Evolutionary conservation across 805 yeast species (phyloP), one percentile per base, ranked within the genome.

Genomic region (Yamadazyma tumulicola): DNA sequence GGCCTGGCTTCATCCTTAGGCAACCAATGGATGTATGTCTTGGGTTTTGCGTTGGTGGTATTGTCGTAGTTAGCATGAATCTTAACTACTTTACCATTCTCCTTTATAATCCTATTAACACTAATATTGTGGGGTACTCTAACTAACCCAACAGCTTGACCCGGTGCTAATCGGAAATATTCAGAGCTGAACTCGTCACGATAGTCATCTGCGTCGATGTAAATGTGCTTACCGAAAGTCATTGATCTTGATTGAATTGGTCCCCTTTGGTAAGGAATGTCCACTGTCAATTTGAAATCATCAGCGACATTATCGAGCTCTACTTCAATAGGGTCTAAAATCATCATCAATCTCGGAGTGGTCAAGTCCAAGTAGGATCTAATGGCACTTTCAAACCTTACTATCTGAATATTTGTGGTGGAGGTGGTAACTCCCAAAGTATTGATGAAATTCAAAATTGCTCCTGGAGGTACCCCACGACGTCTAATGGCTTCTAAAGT

Each of bases 391-490:
- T 93, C 99, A 54, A 93, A 88, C 58, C 98, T 74, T 7, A 78
- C 76, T 13, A 76, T 83, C 69, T 93, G 97, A 56, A 93, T 93
- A 54, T 86, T 87, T 26, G 96, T 81, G 29, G 89, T 84, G 29
- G 91, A 74, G 1, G 97, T 93, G 26, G 98, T 93, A 37, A 93
- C 98, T 54, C 99, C 99, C 49, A 93, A 74, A 29, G 96, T 91
- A 59, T 89, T 86, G 54, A 93, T 85, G 59, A 93, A 93, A 20
- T 88, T 76, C 56, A 93, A 72, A 57, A 93, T 86, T 19, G 97
- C 97, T 29, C 97, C 97, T 9, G 99, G 98, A 47, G 99, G 99
- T 6, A 93, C 81, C 68, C 99, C 99, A 57, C 99, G 85, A 59
- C 99, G 84, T 57, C 87, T 82, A 42, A 93, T 79, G 33, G 93